Percentiles rank a stretch among this genome's conserved stretches.
Evolutionary conservation across 768 basidiomycete species (phyloP).

Genomic region (Dendrothele bispora): DNA sequence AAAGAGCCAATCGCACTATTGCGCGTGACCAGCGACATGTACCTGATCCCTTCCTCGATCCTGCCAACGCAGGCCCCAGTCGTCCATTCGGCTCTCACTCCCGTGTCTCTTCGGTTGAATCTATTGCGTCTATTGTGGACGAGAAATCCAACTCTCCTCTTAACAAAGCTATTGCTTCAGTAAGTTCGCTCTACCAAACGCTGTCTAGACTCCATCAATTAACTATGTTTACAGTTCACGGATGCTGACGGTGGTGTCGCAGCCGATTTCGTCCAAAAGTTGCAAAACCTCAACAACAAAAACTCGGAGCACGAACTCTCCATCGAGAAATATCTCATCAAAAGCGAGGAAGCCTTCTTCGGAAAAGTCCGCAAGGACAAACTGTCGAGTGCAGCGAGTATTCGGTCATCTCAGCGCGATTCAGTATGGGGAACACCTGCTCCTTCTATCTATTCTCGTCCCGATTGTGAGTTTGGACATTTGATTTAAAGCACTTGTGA

Average conservation of each 20-base stretch:
- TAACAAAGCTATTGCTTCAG: conserved; percentile 91
- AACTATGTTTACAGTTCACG: conserved; percentile 64
- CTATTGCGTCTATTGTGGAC: conserved; percentile 87
- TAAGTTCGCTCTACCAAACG: conserved; percentile 31
- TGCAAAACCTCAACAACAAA: conserved; percentile 76
- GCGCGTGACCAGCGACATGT: conserved; percentile 74
- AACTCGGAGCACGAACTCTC: conserved; percentile 92
- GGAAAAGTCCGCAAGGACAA: conserved; percentile 88
- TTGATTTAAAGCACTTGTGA: not conserved
- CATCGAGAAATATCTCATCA: conserved; percentile 87
- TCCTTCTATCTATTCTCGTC: conserved; percentile 64
- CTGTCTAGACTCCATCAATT: conserved; percentile 3
- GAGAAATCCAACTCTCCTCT: conserved; percentile 89
- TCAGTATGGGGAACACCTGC: conserved; percentile 79
- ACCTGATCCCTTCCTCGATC: conserved; percentile 87
- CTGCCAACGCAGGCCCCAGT: conserved; percentile 31
- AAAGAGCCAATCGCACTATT: conserved; percentile 82
- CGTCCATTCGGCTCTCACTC: conserved; percentile 79
- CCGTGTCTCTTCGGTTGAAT: conserved; percentile 83
- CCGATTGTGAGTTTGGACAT: conserved; percentile 56
- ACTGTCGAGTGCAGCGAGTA: conserved; percentile 77
- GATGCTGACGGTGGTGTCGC: conserved; percentile 93
- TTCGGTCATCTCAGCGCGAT: conserved; percentile 78
- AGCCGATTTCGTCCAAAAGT: conserved; percentile 83
- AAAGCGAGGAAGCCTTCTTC: conserved; percentile 94